These are phyloP conservation scores for Cladosporium colombiae DNA, from an alignment of 2,329 filamentous ascomycete genomes.

Conservation along the genomic window DNA sequence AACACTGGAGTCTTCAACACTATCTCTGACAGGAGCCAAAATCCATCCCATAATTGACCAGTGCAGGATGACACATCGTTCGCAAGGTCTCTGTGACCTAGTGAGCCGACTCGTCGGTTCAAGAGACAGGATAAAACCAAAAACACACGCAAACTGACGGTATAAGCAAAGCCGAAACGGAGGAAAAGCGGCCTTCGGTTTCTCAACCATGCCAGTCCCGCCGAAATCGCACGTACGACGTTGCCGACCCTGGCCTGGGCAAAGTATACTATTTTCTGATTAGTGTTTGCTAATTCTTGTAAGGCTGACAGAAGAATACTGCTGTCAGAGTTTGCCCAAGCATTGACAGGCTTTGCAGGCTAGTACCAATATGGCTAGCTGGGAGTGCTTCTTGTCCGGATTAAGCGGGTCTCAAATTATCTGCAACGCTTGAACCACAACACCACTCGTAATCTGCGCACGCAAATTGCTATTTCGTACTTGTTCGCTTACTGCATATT, in stretches of 20 bases:
- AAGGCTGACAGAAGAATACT: slow-evolving; percentile 1
- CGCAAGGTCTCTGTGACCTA: background rate
- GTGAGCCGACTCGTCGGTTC: background rate
- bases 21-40: background rate
- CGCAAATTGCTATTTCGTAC: background rate
- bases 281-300: background rate
- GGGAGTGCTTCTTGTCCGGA: background rate
- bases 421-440: background rate
- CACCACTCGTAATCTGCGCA: background rate
- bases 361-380: background rate
- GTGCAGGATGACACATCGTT: background rate
- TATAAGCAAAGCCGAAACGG: background rate
- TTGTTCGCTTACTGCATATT: background rate
- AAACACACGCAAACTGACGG: background rate
- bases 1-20: background rate
- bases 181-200: background rate
- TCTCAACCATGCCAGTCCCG: background rate
- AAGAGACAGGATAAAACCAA: background rate
- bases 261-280: background rate
- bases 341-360: slow-evolving; percentile 1
- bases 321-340: slow-evolving; percentile 4
- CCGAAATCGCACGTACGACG: background rate
- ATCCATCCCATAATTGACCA: background rate
- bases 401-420: slow-evolving; percentile 1
- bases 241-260: background rate